Evolutionary conservation across 2,329 filamentous ascomycete species (phyloP), one percentile per base, ranked within the genome.

Genomic region (Calonectria pteridis): DNA sequence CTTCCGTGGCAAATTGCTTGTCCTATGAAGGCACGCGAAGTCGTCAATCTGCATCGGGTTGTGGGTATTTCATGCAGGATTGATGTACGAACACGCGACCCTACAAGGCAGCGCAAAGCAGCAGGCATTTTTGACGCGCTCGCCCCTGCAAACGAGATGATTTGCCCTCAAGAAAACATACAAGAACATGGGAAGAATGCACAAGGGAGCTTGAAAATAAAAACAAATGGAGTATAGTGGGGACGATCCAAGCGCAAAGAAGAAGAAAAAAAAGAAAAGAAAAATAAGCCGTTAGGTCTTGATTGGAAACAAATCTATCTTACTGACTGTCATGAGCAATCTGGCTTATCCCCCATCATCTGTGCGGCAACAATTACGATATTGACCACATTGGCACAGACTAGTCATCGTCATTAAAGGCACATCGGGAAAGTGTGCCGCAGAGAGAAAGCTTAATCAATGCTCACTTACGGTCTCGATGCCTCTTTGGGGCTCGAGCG

Each of bases 1-100:
- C 73, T 73, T 77, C 77, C 77, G 76, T 73, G 67, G 66, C 33
- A 33, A 64, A 58, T 72, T 50, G 58, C 20, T 31, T 58, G 49
- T 29, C 65, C 49, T 59, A 29, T 66, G 31, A 53, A 31, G 29
- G 49, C 37, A 5, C 20, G 16, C 31, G 29, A 70, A 69, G 35
- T 40, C 28, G 63, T 71, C 37, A 37, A 67, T 23, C 59, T 74
- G 67, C 64, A 63, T 71, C 70, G 64, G 64, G 69, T 73, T 66
- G 33, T 66, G 69, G 53, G 65, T 49, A 55, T 71, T 53, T 53
- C 33, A 58, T 75, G 70, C 73, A 70, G 62, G 63, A 65, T 37
- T 26, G 53, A 59, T 69, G 33, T 67, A 35, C 63, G 35, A 35
- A 50, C 50, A 58, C 37, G 66, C 66, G 59, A 59, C 40, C 49